phyloP scores from a whole-genome alignment of 768 basidiomycete genomes.

The Grammothele lineata region DNA sequence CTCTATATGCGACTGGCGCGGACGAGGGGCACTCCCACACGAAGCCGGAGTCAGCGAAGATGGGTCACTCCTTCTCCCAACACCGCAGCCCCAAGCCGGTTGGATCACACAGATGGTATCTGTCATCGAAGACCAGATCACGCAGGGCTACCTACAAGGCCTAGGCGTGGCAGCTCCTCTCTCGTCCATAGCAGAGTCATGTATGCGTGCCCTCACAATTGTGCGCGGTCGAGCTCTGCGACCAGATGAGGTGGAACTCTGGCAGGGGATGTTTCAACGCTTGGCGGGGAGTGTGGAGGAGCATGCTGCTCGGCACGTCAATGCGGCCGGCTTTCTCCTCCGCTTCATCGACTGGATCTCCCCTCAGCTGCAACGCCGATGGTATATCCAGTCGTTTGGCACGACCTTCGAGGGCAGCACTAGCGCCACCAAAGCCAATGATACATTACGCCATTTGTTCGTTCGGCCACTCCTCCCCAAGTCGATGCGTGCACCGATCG shows the following conservation, averaged over 20 bases:
- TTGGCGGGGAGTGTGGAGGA: constrained; percentile 26
- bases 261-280: constrained; percentile 28
- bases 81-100: constrained; percentile 13
- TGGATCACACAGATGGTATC: constrained; percentile 36
- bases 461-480: constrained; percentile 17
- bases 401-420: constrained; percentile 19
- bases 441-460: constrained; percentile 12
- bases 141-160: constrained; percentile 27
- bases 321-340: constrained; percentile 42
- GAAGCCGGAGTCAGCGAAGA: constrained; percentile 23
- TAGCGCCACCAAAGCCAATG: constrained; percentile 4
- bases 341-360: constrained; percentile 41
- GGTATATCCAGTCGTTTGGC: constrained; percentile 39
- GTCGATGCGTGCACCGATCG: constrained; percentile 26
- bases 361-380: constrained; percentile 37
- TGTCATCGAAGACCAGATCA: constrained; percentile 36
- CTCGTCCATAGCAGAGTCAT: constrained; percentile 28
- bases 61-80: constrained; percentile 16
- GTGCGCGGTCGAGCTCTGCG: constrained; percentile 25
- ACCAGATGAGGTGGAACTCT: constrained; percentile 23
- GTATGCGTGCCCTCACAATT: constrained; percentile 32
- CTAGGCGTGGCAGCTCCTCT: constrained; percentile 24
- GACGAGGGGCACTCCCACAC: constrained; percentile 30
- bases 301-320: constrained; percentile 20
- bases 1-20: constrained; percentile 45